Evolutionary conservation across 768 basidiomycete genomes (phyloP).

Genomic region (Collybia nuda): DNA sequence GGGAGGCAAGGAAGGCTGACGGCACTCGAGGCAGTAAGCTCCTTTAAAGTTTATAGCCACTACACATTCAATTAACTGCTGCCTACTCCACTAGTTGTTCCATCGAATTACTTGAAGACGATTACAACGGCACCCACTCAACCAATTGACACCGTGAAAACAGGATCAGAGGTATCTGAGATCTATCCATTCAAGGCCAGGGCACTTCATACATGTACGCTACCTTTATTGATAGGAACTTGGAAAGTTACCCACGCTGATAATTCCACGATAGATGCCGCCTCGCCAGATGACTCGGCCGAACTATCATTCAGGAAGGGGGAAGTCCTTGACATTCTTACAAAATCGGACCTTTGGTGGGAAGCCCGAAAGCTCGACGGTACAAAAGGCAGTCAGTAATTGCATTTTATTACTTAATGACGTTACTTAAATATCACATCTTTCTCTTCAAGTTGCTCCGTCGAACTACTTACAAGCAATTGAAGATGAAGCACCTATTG

Average conservation of each 20-base stretch:
- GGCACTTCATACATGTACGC: no score
- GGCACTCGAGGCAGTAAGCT: slow-evolving; percentile 65
- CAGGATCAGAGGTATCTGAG: no score
- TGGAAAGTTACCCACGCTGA: no score
- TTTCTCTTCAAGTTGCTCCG: no score
- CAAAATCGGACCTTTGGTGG: slow-evolving; percentile 82
- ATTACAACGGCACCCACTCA: no score
- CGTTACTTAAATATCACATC: no score
- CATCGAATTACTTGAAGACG: slow-evolving; percentile 35
- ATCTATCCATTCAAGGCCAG: no score
- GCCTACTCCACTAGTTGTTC: slow-evolving; percentile 24
- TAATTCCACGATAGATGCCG: slow-evolving; percentile 50
- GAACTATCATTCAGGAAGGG: slow-evolving; percentile 85
- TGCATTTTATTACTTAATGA: background rate
- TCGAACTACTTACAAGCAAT: no score
- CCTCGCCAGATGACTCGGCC: slow-evolving; percentile 74
- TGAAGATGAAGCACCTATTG: no score
- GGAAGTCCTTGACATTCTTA: slow-evolving; percentile 77
- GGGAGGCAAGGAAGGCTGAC: slow-evolving; percentile 69
- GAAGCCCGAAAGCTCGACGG: slow-evolving; percentile 69
- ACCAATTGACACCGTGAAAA: no score
- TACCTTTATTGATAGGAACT: no score
- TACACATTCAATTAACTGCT: background rate
- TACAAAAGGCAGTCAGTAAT: slow-evolving; percentile 57
- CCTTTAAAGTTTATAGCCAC: background rate